These are phyloP conservation scores for Solidago caesia DNA, from an alignment of 129 eudicot genomes.

Conservation along the genomic window DNA sequence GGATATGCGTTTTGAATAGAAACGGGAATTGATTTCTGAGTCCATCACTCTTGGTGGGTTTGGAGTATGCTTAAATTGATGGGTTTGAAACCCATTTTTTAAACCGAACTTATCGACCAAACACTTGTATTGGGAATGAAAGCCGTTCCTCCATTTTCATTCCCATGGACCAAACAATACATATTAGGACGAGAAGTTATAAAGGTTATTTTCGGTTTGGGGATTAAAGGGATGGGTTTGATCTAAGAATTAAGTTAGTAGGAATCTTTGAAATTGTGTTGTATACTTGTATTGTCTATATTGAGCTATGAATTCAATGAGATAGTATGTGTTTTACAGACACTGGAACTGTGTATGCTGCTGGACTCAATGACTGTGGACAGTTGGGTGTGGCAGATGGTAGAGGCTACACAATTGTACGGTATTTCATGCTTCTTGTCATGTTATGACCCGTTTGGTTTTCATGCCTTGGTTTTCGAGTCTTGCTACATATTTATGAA, in stretches of 20 bases:
- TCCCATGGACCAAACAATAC: too few species aligned
- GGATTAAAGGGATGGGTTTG: slow-evolving; percentile 6
- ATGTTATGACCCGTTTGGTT: neutral
- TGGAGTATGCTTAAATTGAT: too few species aligned
- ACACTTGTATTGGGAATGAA: slow-evolving; percentile 59
- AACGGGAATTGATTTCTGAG: too few species aligned
- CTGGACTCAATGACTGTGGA: slow-evolving; percentile 94
- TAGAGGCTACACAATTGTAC: slow-evolving; percentile 62
- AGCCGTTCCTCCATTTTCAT: neutral
- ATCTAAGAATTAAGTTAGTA: slow-evolving; percentile 4
- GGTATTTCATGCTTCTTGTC: slow-evolving; percentile 28
- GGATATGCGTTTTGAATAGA: too few species aligned
- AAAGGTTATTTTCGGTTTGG: slow-evolving; percentile 40
- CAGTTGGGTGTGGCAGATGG: slow-evolving; percentile 80
- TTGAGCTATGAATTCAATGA: slow-evolving; percentile 20
- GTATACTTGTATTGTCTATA: slow-evolving; percentile 1
- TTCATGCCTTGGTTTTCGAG: neutral
- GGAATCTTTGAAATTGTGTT: slow-evolving; percentile 4
- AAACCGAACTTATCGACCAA: too few species aligned
- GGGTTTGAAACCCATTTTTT: too few species aligned
- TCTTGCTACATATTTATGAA: neutral
- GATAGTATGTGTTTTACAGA: slow-evolving; percentile 48
- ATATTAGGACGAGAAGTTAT: too few species aligned
- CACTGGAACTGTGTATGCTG: slow-evolving; percentile 73
- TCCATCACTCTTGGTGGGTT: too few species aligned